These are phyloP conservation scores for Xylaria nigripes DNA, from an alignment of 495 filamentous ascomycete genomes.

Conservation along the genomic window DNA sequence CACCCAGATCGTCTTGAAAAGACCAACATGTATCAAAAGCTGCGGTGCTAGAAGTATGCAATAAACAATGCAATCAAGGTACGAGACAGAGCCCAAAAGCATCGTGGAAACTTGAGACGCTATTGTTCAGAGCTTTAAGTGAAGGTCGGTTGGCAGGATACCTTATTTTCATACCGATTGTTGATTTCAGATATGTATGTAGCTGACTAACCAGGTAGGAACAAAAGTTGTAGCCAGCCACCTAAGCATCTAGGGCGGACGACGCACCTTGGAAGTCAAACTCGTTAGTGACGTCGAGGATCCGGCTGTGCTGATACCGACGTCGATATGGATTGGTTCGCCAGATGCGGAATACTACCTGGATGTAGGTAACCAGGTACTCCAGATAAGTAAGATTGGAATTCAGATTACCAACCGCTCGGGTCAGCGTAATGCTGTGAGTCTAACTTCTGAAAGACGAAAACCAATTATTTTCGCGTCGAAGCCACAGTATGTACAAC, in stretches of 20 bases:
- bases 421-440: too few species aligned
- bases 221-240: neutral
- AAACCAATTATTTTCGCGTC: neutral
- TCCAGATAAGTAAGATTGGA: neutral
- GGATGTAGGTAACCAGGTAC: neutral
- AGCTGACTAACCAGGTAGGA: neutral
- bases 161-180: neutral
- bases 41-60: slow-evolving; percentile 57
- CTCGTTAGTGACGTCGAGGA: slow-evolving; percentile 21
- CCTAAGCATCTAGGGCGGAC: neutral
- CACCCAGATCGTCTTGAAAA: slow-evolving; percentile 46
- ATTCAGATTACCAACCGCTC: too few species aligned
- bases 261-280: neutral
- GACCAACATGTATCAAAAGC: slow-evolving; percentile 52
- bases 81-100: slow-evolving; percentile 60
- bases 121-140: neutral
- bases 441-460: too few species aligned
- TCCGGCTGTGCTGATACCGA: neutral
- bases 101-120: slow-evolving; percentile 10
- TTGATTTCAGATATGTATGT: neutral
- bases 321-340: neutral
- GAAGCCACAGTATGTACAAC: neutral
- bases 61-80: slow-evolving; percentile 63
- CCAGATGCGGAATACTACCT: neutral
- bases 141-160: neutral